Conservation (phyloP, 768 basidiomycete species). For the Podaxis mareebaensis region DNA sequence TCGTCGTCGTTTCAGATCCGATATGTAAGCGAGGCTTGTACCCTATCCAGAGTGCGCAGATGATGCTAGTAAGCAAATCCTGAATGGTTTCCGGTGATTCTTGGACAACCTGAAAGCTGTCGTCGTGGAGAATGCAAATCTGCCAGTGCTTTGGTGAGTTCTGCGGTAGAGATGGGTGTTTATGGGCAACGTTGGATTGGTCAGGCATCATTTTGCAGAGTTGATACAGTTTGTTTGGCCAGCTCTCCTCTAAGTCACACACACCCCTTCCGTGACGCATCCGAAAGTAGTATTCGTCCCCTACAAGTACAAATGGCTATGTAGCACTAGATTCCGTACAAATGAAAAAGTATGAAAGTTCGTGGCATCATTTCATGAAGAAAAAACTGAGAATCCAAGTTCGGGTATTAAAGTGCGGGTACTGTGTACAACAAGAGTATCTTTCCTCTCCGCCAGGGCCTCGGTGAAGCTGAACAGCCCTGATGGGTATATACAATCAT, state of each 20-base stretch:
- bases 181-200: constrained; percentile 34
- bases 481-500: constrained; percentile 8
- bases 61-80: constrained; percentile 64
- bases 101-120: constrained; percentile 43
- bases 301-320: constrained; percentile 12
- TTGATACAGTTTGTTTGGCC: constrained; percentile 45
- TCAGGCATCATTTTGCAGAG: constrained; percentile 44
- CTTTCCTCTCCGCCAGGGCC: not conserved
- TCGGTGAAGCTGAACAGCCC: not conserved
- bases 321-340: constrained; percentile 14
- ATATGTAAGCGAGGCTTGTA: not conserved
- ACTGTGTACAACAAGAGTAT: not conserved
- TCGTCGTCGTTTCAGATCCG: constrained; percentile 1
- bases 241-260: not conserved
- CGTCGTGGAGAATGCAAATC: constrained; percentile 18
- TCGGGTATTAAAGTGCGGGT: constrained; percentile 9
- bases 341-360: not conserved
- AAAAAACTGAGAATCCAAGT: not conserved
- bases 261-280: not conserved
- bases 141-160: constrained; percentile 19
- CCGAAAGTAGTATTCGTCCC: not conserved
- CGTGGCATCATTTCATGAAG: constrained; percentile 10
- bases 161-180: constrained; percentile 29
- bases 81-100: constrained; percentile 61
- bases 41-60: not conserved